A percentile compares a stretch with the other conserved stretches of the same genome.
phyloP scores from a whole-genome alignment of 768 basidiomycete species.

The Boletus edulis region DNA sequence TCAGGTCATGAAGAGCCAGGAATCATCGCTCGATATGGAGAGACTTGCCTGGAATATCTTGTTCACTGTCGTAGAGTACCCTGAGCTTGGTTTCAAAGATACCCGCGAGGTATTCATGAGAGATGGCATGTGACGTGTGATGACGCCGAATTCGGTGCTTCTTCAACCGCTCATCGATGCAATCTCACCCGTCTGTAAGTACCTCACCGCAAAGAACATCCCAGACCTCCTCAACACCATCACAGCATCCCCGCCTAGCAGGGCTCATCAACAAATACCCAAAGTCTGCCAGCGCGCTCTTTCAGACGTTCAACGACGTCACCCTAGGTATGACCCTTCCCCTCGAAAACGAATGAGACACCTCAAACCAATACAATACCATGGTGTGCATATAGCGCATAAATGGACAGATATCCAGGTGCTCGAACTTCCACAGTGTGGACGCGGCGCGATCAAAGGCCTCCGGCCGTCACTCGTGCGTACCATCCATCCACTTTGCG shows the following conservation, averaged over 20 bases:
- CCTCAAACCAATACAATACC: background rate
- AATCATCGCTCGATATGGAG: background rate
- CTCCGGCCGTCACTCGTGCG: conserved; percentile 51
- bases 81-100: conserved; percentile 38
- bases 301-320: conserved; percentile 78
- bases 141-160: background rate
- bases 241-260: conserved; percentile 47
- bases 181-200: conserved; percentile 26
- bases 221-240: conserved; percentile 1
- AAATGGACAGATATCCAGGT: conserved; percentile 67
- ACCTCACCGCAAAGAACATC: background rate
- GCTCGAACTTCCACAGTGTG: conserved; percentile 54
- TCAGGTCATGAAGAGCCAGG: conserved; percentile 1
- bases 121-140: background rate
- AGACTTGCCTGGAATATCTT: conserved; percentile 45
- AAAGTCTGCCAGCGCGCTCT: conserved; percentile 53
- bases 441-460: conserved; percentile 59
- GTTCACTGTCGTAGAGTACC: conserved; percentile 44
- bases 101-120: conserved; percentile 18
- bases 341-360: background rate
- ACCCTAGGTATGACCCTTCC: conserved; percentile 45
- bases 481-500: background rate
- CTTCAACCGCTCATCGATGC: conserved; percentile 8
- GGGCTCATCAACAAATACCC: conserved; percentile 60
- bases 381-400: conserved; percentile 50